Base-by-base conservation (phyloP, 768 basidiomycete species). In the Mycena rosella region DNA sequence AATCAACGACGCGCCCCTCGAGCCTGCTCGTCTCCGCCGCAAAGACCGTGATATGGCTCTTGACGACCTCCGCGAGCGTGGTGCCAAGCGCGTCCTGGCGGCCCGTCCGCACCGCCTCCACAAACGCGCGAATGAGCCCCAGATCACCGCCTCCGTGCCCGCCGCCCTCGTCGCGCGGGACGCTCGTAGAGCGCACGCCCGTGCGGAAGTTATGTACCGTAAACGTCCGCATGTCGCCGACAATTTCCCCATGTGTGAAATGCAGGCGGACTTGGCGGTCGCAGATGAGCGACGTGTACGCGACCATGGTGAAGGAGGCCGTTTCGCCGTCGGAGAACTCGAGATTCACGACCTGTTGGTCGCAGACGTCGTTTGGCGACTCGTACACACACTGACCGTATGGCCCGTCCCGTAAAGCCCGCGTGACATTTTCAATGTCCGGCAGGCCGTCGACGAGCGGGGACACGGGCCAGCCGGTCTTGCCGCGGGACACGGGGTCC, bases 351-450 rank as follows among this genome's bases (percentile, higher is more conserved):
- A 96, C 91, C 79, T 96, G 95, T 71, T 96, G 90, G 78, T 96
- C 95, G 73, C 92, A 94, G 52, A 96, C 94, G 74, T 96, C 91
- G 75, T 96, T 96, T 48, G 85, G 82, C 59, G 88, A 86, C 75
- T 95, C 94, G 76, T 96, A 96, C 8, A 95, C 94, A 73, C 95
- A 96, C 62, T 82, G 79, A 0, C 95, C 95, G 65, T 95, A 96
- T 20, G 91, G 89, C 3, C 91, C 89, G 5, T 78, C 81, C 52
- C 81, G 84, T n/a, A 96, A 81, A 0, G 92, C 94, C 2, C 86
- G 85, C 0, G 88, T 89, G 64, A 96, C 82, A 76, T 91, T 96
- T 80, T 96, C 95, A 51, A 96, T 91, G 74, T 96, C 95, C 3
- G 95, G 92, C 15, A 93, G 74, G 8, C 91, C 95, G 71, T 96